A percentile compares a stretch with the other conserved stretches of the same genome.
These are phyloP conservation scores for Trichoderma aggressivum DNA, from an alignment of 2,329 filamentous ascomycete species.

Conservation along the genomic window DNA sequence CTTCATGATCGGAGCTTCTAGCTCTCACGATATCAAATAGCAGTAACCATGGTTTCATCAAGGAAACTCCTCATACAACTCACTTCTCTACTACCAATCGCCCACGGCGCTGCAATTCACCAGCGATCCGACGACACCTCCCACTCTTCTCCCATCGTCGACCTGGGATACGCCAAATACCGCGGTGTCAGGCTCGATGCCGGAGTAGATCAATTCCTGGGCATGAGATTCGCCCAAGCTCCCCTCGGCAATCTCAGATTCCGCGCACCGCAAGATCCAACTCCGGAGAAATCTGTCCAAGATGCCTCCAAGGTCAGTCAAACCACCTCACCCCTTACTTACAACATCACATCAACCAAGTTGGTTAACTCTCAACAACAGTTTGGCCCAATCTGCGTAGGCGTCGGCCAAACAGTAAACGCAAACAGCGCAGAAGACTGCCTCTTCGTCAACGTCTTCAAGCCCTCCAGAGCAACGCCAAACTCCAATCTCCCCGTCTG, in stretches of 20 bases:
- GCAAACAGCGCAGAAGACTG: conserved; percentile 41
- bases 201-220: conserved; percentile 45
- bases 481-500: conserved; percentile 36
- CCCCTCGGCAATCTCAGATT: conserved; percentile 50
- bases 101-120: neutral
- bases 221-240: conserved; percentile 51
- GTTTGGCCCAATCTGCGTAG: conserved; percentile 47
- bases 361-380: conserved; percentile 21
- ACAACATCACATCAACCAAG: too few relatives aligned
- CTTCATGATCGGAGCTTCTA: neutral
- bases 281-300: conserved; percentile 31
- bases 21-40: neutral
- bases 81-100: neutral
- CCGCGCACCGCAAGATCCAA: conserved; percentile 46
- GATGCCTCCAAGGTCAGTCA: conserved; percentile 35
- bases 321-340: too few relatives aligned
- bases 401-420: conserved; percentile 28
- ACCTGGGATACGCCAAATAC: conserved; percentile 47
- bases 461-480: conserved; percentile 33
- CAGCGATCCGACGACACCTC: neutral
- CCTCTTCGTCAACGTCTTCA: conserved; percentile 48
- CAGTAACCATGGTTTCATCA: neutral
- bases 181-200: conserved; percentile 36
- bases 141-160: conserved; percentile 22
- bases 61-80: neutral